Evolutionary conservation across 352 stramenopile genomes (phyloP).

Genomic region (Phytophthora colocasiae): DNA sequence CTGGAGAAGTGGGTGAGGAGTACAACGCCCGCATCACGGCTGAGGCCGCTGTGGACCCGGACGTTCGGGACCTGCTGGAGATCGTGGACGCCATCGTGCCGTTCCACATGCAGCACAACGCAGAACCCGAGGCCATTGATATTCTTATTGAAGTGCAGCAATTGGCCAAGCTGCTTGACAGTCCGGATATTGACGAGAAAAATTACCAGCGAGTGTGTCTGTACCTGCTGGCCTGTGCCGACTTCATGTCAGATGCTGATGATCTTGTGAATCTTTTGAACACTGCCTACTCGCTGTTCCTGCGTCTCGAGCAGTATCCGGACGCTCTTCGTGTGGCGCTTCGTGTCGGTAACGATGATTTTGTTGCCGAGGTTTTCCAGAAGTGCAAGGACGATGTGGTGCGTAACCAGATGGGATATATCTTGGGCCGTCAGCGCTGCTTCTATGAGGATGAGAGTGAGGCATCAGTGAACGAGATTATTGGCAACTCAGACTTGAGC

Average conservation of each 20-base stretch:
- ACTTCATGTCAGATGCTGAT: conserved; percentile 99
- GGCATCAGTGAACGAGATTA: conserved; percentile 92
- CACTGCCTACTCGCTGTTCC: conserved; percentile 96
- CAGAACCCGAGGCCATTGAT: conserved; percentile 98
- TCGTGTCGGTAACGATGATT: conserved; percentile 87
- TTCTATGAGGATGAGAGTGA: conserved; percentile 96
- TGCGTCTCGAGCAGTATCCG: conserved; percentile 93
- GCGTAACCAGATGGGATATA: conserved; percentile 94
- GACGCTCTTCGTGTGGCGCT: conserved; percentile 98
- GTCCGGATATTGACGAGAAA: conserved; percentile 96
- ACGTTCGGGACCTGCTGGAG: conserved; percentile 92
- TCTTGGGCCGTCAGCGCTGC: conserved; percentile 95
- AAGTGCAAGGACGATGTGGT: conserved; percentile 75
- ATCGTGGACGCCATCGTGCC: conserved; percentile 99
- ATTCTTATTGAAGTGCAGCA: conserved; percentile 99
- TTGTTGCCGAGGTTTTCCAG: conserved; percentile 79
- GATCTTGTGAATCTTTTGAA: conserved; percentile 93
- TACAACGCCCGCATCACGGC: conserved; percentile 82
- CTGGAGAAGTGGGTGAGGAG: conserved; percentile 97
- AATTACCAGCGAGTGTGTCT: conserved; percentile 99
- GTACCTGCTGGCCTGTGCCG: conserved; percentile 98
- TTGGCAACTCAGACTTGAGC: conserved; percentile 97
- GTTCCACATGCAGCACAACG: conserved; percentile 99
- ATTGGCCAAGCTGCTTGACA: conserved; percentile 94
- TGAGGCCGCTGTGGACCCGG: conserved; percentile 57